These are phyloP conservation scores for Alternaria brassicicola DNA, from an alignment of 2,329 filamentous ascomycete species.

Conservation along the genomic window DNA sequence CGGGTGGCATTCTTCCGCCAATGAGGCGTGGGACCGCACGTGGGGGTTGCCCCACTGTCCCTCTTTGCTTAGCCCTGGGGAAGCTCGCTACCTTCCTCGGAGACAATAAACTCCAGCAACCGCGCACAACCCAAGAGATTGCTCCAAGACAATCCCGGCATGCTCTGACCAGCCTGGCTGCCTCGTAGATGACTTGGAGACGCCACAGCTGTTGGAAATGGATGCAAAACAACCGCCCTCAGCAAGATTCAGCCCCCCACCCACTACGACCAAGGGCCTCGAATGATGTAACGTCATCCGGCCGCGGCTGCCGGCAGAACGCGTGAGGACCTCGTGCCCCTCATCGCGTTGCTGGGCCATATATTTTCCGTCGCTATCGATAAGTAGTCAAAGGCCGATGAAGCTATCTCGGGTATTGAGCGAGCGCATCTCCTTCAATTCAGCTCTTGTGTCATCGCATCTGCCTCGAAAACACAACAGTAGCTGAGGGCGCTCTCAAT, in stretches of 20 bases:
- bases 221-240: not conserved
- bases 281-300: conserved; percentile 23
- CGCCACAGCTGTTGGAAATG: not conserved
- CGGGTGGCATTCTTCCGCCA: conserved; percentile 38
- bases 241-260: not conserved
- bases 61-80: conserved; percentile 42
- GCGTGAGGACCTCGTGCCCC: conserved; percentile 31
- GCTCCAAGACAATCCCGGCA: not conserved
- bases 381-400: conserved; percentile 29
- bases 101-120: not conserved
- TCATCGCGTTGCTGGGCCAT: conserved; percentile 26
- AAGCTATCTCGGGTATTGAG: conserved; percentile 18
- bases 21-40: conserved; percentile 22
- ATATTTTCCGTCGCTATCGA: conserved; percentile 39
- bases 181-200: not conserved
- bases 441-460: conserved; percentile 4
- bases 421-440: conserved; percentile 8
- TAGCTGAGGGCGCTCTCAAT: conserved; percentile 11
- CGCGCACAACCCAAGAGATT: not conserved
- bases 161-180: not conserved
- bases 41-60: conserved; percentile 33
- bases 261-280: conserved; percentile 1
- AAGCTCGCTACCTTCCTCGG: conserved; percentile 26
- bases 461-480: not conserved
- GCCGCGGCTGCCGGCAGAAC: conserved; percentile 42